These are phyloP conservation scores for Exophiala phaeomuriformis DNA, from an alignment of 2,329 filamentous ascomycete species.

Conservation along the genomic window DNA sequence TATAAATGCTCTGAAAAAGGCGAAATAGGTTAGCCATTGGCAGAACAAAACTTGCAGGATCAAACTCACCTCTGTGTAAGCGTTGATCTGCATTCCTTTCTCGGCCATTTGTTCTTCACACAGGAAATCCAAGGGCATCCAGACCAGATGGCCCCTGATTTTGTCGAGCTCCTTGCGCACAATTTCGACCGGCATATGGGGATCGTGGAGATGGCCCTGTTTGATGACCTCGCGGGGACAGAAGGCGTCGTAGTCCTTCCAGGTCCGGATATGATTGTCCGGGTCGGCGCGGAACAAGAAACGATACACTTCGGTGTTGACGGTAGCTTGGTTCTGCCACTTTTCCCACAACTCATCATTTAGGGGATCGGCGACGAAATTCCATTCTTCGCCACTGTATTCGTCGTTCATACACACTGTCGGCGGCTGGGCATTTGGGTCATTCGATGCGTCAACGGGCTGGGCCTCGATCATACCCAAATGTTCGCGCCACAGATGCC, in stretches of 20 bases:
- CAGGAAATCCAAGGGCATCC: slow-evolving; percentile 89
- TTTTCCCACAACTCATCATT: slow-evolving; percentile 59
- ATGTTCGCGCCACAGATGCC: slow-evolving; percentile 86
- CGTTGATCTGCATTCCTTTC: slow-evolving; percentile 75
- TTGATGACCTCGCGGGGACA: slow-evolving; percentile 61
- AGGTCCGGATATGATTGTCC: slow-evolving; percentile 79
- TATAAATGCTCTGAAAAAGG: slow-evolving; percentile 16
- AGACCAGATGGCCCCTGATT: slow-evolving; percentile 82
- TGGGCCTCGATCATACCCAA: slow-evolving; percentile 75
- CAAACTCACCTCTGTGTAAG: slow-evolving; percentile 78
- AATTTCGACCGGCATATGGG: slow-evolving; percentile 64
- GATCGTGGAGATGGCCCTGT: slow-evolving; percentile 79
- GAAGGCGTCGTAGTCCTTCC: slow-evolving; percentile 82
- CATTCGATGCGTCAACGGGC: slow-evolving; percentile 55
- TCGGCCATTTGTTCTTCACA: slow-evolving; percentile 83
- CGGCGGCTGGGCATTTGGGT: slow-evolving; percentile 71
- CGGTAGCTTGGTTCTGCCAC: slow-evolving; percentile 65
- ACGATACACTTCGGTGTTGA: slow-evolving; percentile 73
- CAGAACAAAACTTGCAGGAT: neutral
- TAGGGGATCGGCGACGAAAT: slow-evolving; percentile 67
- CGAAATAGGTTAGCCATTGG: neutral
- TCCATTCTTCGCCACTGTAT: slow-evolving; percentile 61
- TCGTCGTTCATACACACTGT: slow-evolving; percentile 63
- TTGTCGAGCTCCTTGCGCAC: slow-evolving; percentile 68
- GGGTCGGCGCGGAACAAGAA: slow-evolving; percentile 84